Evolutionary conservation across 148 eudicot species (phyloP), one percentile per base, ranked within the genome.

Genomic region (Chenopodium suecicum): DNA sequence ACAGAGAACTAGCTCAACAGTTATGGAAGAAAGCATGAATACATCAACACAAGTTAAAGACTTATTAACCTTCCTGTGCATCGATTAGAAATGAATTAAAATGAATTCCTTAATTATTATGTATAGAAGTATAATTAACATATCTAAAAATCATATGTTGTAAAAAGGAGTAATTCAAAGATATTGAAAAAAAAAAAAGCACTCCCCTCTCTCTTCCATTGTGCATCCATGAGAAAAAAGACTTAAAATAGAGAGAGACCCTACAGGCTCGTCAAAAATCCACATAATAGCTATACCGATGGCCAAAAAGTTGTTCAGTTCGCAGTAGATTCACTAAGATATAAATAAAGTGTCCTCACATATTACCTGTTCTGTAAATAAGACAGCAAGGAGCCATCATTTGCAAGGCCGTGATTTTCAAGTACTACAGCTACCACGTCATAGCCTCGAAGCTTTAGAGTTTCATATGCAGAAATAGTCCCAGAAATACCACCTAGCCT

Each of bases 401-500:
- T 96, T 75, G 75, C 82, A 62, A 96, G 94, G 48, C 97, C 95
- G 65, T 89, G 86, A 83, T 96, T 97, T 89, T 92, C 95, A 52
- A 96, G 86, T 79, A 96, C 85, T 80, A 96, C 78, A 71, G 95
- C 99, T 80, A 74, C 95, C 80, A 94, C 94, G 85, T 96, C 99
- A 89, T 94, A 96, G 76, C 99, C 99, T 74, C 98, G 97, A 69
- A 94, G 89, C 87, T 86, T 94, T 76, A 96, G 87, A 84, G 89
- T 91, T 86, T 96, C 99, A 78, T 89, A 96, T 56, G 99, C 99
- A 83, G 99, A 92, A 62, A 96, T 84, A 9, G 99, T 96, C 78
- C 88, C 92, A 27, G 99, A 94, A 78, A 96, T 94, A 63, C 99
- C 99, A 84, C 99, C 98, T 77, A 96, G 90, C 41, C 91, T 87